These are phyloP conservation scores for Roridomyces roridus DNA, from an alignment of 768 basidiomycete species.

Conservation along the genomic window DNA sequence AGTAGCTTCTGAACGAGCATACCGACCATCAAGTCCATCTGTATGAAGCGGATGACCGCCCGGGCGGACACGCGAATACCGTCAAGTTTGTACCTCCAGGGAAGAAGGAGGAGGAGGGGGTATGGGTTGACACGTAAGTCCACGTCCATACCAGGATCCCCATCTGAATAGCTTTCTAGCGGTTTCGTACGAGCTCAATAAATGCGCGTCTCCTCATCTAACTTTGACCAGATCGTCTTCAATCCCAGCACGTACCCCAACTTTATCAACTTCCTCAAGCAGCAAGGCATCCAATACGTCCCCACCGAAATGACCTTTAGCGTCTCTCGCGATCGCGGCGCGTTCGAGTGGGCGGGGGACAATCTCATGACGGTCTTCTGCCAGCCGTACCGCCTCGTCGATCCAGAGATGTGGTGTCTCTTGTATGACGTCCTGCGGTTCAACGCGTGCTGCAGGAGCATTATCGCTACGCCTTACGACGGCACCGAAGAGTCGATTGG, in stretches of 20 bases:
- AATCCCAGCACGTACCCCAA: slow-evolving; percentile 82
- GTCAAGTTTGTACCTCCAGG: slow-evolving; percentile 55
- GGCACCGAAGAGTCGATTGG: slow-evolving; percentile 57
- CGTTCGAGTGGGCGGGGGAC: slow-evolving; percentile 81
- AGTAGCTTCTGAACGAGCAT: slow-evolving; percentile 71
- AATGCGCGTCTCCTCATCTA: neutral
- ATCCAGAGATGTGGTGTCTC: slow-evolving; percentile 74
- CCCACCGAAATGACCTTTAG: slow-evolving; percentile 81
- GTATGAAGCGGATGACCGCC: slow-evolving; percentile 69
- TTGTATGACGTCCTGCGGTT: slow-evolving; percentile 75
- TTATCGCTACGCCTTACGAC: slow-evolving; percentile 37
- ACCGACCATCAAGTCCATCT: slow-evolving; percentile 79
- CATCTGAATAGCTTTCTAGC: slow-evolving; percentile 34
- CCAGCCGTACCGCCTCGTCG: slow-evolving; percentile 64
- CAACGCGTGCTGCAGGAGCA: slow-evolving; percentile 67
- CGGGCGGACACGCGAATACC: slow-evolving; percentile 83
- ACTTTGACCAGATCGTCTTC: slow-evolving; percentile 65
- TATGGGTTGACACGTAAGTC: slow-evolving; percentile 76
- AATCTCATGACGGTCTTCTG: slow-evolving; percentile 69
- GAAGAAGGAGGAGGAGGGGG: slow-evolving; percentile 37
- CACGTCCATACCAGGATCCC: neutral
- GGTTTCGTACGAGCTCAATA: slow-evolving; percentile 58
- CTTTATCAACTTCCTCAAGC: slow-evolving; percentile 70
- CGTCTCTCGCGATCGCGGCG: slow-evolving; percentile 71
- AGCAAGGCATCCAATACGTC: slow-evolving; percentile 53